Evolutionary conservation across 2,329 filamentous ascomycete genomes (phyloP), one percentile per base, ranked within the genome.

Genomic region (Bipolaris zeicola): DNA sequence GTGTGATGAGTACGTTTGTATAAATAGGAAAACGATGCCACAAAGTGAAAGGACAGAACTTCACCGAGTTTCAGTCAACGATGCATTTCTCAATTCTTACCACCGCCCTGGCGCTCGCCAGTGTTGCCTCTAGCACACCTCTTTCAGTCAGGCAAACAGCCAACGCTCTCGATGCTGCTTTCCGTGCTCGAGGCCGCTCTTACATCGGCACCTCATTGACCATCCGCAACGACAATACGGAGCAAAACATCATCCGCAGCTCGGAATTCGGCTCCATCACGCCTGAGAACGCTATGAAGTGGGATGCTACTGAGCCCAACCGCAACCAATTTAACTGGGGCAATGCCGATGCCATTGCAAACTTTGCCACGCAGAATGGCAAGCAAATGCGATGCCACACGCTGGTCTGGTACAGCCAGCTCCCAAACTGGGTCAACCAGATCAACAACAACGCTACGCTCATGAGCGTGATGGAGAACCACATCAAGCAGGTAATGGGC

Each of bases 351-450:
- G 64, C 65, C 31, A 60, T 75, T 58, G 68, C 71, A 34, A 68
- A 77, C 47, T 75, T 71, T 44, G 76, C 76, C 4, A 67, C 67
- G n/a, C 62, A 67, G 41, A 72, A 77, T 41, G 61, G 64, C n/a
- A 70, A 74, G 57, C 55, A 72, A 49, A 18, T 55, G 13, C 6
- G 47, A 34, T 78, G 76, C 67, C 75, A 78, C 61, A 76, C 66
- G n/a, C 60, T 77, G 10, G 72, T 78, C 11, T 78, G 76, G 76
- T 67, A 77, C 61, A 67, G 60, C 42, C 74, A 77, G 46, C 59
- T 78, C 42, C 75, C 76, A 1, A 52, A 50, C 39, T 78, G 74
- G 75, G 73, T 78, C 0, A 68, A 58, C 36, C 55, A 64, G 18
- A 74, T 74, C 49, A 67, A 66, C 48, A 68, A 74, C 58, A 76